These are phyloP conservation scores for Zarea fungicola DNA, from an alignment of 2,329 filamentous ascomycete species.

Conservation along the genomic window DNA sequence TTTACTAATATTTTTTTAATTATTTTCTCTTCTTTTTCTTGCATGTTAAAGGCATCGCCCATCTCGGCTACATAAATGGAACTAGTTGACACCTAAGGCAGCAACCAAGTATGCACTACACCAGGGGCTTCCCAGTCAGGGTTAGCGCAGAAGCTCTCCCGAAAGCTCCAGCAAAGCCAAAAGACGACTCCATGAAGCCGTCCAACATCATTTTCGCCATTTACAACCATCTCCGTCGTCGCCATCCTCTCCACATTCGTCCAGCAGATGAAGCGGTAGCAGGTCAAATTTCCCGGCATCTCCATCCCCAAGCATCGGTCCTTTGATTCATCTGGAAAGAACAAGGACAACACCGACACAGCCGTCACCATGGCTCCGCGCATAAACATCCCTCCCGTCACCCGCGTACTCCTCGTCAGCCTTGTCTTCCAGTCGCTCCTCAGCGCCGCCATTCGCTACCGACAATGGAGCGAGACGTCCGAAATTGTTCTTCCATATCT, in stretches of 20 bases:
- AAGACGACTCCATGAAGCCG: too few species aligned
- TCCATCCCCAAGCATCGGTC: background rate
- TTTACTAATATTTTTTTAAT: background rate
- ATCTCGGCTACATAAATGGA: too few species aligned
- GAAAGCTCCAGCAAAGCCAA: background rate
- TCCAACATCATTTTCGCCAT: background rate
- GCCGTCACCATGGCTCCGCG: constrained; percentile 64
- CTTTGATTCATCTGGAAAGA: constrained; percentile 1
- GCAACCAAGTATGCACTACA: too few species aligned
- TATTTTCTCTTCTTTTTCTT: background rate
- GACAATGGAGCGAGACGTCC: constrained; percentile 58
- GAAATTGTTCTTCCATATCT: constrained; percentile 78
- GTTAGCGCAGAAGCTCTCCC: constrained; percentile 2
- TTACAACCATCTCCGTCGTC: background rate
- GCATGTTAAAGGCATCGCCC: too few species aligned
- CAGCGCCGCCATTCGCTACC: constrained; percentile 72
- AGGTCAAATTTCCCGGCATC: too few species aligned
- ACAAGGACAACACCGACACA: constrained; percentile 14
- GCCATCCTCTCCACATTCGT: background rate
- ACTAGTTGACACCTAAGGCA: background rate
- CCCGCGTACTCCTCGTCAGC: constrained; percentile 70
- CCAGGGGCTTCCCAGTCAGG: background rate
- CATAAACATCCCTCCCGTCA: constrained; percentile 89
- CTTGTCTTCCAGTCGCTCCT: constrained; percentile 75
- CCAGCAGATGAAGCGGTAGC: background rate